A percentile compares a stretch with the other conserved stretches of the same genome.
Conservation (phyloP, 2,329 filamentous ascomycete genomes). For the Mycocentrospora acerina region DNA sequence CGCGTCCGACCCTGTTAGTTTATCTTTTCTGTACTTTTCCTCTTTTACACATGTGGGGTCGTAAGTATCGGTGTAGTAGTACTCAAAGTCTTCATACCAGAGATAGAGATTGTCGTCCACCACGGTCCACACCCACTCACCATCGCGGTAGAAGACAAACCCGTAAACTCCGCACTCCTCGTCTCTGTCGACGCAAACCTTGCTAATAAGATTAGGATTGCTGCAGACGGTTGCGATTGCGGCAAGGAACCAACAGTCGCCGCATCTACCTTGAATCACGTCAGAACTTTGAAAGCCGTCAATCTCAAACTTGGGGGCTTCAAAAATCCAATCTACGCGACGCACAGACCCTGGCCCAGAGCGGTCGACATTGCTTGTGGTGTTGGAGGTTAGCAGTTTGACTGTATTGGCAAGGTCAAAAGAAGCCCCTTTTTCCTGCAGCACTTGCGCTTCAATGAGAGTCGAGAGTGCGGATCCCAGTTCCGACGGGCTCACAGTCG, state of each 20-base stretch:
- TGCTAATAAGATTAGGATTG: slow-evolving; percentile 69
- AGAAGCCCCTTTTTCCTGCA: slow-evolving; percentile 16
- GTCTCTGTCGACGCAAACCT: slow-evolving; percentile 71
- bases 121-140: slow-evolving; percentile 79
- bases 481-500: slow-evolving; percentile 11
- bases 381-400: slow-evolving; percentile 51
- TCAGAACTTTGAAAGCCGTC: slow-evolving; percentile 76
- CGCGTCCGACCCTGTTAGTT: slow-evolving; percentile 73
- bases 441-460: slow-evolving; percentile 22
- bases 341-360: slow-evolving; percentile 27
- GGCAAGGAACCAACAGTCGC: slow-evolving; percentile 85
- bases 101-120: slow-evolving; percentile 89
- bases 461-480: slow-evolving; percentile 28
- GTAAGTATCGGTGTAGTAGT: slow-evolving; percentile 66
- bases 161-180: slow-evolving; percentile 78
- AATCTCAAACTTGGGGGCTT: slow-evolving; percentile 72
- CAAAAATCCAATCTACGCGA: slow-evolving; percentile 69
- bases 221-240: slow-evolving; percentile 75
- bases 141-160: slow-evolving; percentile 73
- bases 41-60: slow-evolving; percentile 59
- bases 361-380: slow-evolving; percentile 19
- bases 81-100: slow-evolving; percentile 74
- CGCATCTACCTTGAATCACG: slow-evolving; percentile 73
- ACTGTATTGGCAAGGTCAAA: slow-evolving; percentile 56
- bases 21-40: slow-evolving; percentile 63